Conservation (phyloP, 2,329 filamentous ascomycete genomes). For the Pseudogymnoascus sp. region DNA sequence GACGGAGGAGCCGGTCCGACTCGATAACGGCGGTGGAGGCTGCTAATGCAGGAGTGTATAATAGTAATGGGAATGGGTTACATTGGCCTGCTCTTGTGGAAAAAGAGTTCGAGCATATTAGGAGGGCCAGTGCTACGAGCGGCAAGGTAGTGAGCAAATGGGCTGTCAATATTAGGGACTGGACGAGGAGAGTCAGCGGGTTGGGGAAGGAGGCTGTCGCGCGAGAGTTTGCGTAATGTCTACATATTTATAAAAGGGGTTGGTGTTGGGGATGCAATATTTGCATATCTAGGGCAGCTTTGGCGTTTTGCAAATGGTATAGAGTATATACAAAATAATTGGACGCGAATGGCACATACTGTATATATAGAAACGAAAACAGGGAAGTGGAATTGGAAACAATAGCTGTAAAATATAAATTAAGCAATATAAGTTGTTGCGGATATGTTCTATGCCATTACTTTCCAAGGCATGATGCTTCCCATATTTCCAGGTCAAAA, state of each 20-base stretch:
- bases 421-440: not conserved
- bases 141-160: not conserved
- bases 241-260: not conserved
- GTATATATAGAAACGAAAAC: not conserved
- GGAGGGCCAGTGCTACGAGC: not conserved
- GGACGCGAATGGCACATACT: not conserved
- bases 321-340: not conserved
- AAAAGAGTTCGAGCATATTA: not conserved
- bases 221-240: not conserved
- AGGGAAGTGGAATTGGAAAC: not conserved
- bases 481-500: not conserved
- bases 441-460: not conserved
- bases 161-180: not conserved
- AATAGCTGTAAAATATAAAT: not conserved
- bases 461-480: not conserved
- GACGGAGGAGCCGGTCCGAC: not conserved
- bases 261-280: not conserved
- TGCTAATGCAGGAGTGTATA: not conserved
- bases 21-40: not conserved
- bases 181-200: slow-evolving; percentile 3
- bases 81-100: not conserved
- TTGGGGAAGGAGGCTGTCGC: not conserved
- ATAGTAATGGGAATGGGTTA: not conserved
- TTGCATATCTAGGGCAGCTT: not conserved
- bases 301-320: not conserved